These are phyloP conservation scores for Termitomyces sp. DNA, from an alignment of 768 basidiomycete species.

Conservation along the genomic window DNA sequence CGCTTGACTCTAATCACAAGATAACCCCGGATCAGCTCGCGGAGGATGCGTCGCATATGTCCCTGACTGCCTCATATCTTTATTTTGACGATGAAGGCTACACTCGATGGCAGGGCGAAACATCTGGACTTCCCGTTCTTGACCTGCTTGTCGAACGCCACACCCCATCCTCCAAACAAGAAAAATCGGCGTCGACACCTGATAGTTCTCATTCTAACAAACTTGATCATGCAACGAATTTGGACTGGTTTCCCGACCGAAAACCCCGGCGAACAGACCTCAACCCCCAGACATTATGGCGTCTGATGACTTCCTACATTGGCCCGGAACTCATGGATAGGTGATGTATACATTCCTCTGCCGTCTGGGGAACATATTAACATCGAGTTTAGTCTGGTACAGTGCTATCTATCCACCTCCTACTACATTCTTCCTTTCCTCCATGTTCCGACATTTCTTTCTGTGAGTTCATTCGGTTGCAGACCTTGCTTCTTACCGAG, in stretches of 20 bases:
- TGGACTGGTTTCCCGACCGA: conserved; percentile 83
- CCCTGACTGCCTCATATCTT: conserved; percentile 72
- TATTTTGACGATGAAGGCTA: conserved; percentile 87
- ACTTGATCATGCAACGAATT: conserved; percentile 27
- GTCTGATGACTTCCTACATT: conserved; percentile 79
- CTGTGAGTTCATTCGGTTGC: conserved; percentile 37
- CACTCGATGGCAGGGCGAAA: conserved; percentile 89
- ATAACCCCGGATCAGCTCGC: conserved; percentile 37
- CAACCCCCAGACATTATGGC: conserved; percentile 86
- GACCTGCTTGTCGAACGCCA: conserved; percentile 78
- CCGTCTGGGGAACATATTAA: conserved; percentile 5
- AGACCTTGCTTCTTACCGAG: conserved; percentile 12
- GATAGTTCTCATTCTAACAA: conserved; percentile 22
- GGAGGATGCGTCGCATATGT: conserved; percentile 58
- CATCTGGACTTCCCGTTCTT: conserved; percentile 84
- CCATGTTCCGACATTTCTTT: conserved; percentile 84
- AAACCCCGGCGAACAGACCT: conserved; percentile 67
- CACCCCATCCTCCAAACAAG: conserved; percentile 26
- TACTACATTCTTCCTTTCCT: conserved; percentile 90
- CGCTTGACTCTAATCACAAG: conserved; percentile 30
- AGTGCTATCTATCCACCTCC: conserved; percentile 87
- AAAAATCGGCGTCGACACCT: conserved; percentile 17
- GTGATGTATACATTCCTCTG: conserved; percentile 36
- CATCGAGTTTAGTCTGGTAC: conserved; percentile 51
- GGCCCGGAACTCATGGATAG: conserved; percentile 91